Evolutionary conservation across 495 filamentous ascomycete genomes (phyloP), one percentile per base, ranked within the genome.

Genomic region (Hypoxylon fuscum): DNA sequence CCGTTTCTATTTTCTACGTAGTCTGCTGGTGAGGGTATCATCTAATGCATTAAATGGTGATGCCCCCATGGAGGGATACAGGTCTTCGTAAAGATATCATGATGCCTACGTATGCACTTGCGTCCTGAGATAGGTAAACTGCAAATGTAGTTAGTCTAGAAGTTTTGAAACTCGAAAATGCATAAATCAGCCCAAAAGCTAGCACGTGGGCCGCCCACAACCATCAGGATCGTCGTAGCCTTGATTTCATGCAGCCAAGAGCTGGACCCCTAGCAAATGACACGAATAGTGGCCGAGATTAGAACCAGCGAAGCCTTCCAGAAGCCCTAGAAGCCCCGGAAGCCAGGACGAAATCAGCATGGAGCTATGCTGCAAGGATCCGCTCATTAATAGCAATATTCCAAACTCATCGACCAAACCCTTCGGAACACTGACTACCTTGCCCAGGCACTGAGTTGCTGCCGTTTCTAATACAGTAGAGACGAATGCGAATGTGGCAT

Each of bases 271-370:
- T 46, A 25, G 18, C 41, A 27, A 14, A 23, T 46, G 21, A 11
- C 18, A 59, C 55, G 29, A 56, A 51, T 60, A 31, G 45, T 40
- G 55, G 29, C 49, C 43, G 62, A 65, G 49, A 65, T 65, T 59
- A 55, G 44, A 65, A 45, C 55, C 55, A 59, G 46, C 62, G 55
- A 65, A 65, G 55, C 17, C 45, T 65, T 60, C 62, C 45, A 65
- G 62, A 65, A 65, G 55, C 55, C 37, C 25, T 27, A 17, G 11
- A n/a, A 29, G 27, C 5, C 5, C 9, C 5, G 27, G 9, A 4
- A 10, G 32, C 12, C 29, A 59, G 15, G 11, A 41, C 46, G 45
- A 31, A 20, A 18, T 47, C 32, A 7, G 12, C 32, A 42, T 14
- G 45, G 22, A 40, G 17, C 41, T 18, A 21, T 23, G 11, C 29